Evolutionary conservation across 73 alveolate genomes (phyloP).

Genomic region (Durusdinium trenchii): DNA sequence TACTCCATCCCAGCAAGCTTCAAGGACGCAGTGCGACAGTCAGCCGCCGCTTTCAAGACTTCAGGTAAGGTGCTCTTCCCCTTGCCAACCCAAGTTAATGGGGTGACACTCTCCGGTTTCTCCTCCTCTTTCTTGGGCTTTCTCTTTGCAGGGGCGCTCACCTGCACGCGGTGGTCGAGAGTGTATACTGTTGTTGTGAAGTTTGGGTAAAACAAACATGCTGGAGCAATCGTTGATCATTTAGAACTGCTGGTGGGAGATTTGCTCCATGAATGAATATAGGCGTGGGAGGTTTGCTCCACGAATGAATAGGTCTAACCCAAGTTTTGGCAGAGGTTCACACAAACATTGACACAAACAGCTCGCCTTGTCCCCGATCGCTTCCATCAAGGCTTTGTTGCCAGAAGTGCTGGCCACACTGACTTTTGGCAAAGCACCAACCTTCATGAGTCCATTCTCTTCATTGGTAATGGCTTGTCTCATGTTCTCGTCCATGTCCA

Average conservation of each 20-base stretch:
- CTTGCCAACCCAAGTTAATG: neutral
- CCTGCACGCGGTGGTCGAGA: neutral
- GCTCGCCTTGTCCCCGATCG: neutral
- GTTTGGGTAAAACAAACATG: neutral
- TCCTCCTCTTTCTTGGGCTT: slow-evolving; percentile 7
- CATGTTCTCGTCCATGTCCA: neutral
- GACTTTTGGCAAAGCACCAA: neutral
- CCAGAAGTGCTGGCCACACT: neutral
- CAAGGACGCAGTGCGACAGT: neutral
- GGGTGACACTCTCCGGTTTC: neutral
- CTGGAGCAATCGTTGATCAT: neutral
- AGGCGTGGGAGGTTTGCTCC: no score
- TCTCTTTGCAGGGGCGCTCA: neutral
- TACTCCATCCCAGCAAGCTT: neutral
- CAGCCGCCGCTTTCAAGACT: neutral
- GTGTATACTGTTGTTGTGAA: neutral
- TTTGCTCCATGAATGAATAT: neutral
- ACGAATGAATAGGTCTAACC: neutral
- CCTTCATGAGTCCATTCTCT: neutral
- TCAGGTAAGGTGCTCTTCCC: neutral
- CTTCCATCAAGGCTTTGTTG: neutral
- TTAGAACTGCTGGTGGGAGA: neutral
- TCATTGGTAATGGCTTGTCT: neutral
- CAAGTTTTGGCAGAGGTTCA: neutral
- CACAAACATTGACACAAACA: neutral